Base-by-base conservation (phyloP, 2,329 filamentous ascomycete species). In the Diaporthe citriasiana region DNA sequence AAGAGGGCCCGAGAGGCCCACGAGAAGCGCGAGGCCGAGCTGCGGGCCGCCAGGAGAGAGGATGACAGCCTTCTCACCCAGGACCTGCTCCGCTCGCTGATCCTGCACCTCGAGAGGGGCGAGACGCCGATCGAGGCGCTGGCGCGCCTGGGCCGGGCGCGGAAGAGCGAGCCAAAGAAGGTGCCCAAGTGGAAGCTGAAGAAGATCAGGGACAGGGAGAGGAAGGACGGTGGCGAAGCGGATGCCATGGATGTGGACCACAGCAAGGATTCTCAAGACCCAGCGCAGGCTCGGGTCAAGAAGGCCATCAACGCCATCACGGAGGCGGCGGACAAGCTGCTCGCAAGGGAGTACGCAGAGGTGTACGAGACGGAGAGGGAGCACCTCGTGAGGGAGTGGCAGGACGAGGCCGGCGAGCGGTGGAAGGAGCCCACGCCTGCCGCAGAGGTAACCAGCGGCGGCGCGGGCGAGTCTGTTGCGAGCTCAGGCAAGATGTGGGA, bases 361-460 rank as follows among this genome's bases (percentile, higher is more conserved):
- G 92, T 98, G 66, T 99, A 98, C 83, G 95, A 98, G 73, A 89
- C 92, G 57, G 94, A 97, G 81, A 89, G 95, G 73, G 97, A 98
- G 83, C 83, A 93, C 75, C 88, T 99, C 38, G 91, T 95, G 71
- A 89, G 97, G 45, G 93, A 96, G 81, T 98, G 95, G 82, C 89
- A 90, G 76, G 91, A 92, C 68, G 95, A 98, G 82, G 95, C 95
- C 0, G 95, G 95, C 45, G 95, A 98, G 78, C 90, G 93, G 12
- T 99, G 97, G 97, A 82, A 83, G 27, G 86, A 90, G 76, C 86
- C 79, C 6, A 53, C 60, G 30, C 70, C 70, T 59, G 78, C 80
- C 60, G 80, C 82, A 33, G 63, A 68, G 33, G 81, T 80, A 25
- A 79, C 79, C 45, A 78, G 71, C 33, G 45, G 59, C 3, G 19